Evolutionary conservation across 2,329 filamentous ascomycete species (phyloP), one percentile per base, ranked within the genome.

Genomic region (Macrophomina tecta): DNA sequence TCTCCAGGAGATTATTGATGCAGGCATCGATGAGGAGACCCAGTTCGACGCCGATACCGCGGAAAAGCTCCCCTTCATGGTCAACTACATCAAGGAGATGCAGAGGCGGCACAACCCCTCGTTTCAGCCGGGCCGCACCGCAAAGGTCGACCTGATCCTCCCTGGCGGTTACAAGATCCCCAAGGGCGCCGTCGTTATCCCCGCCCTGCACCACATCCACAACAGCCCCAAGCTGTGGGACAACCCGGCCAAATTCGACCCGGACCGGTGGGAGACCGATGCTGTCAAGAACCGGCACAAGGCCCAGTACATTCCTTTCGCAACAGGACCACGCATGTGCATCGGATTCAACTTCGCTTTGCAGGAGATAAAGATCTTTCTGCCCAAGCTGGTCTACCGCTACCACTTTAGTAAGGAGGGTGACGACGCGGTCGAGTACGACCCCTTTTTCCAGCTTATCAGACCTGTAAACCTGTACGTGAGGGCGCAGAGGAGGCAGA

Each of bases 291-390:
- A 81, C 69, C 73, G 82, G 30, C 71, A 72, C 53, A 81, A 81
- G 36, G 82, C 80, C 1, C 78, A 83, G 0, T 90, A 89, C 70
- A 78, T 85, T 3, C 88, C 88, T 0, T 90, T 90, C 69, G 87
- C 84, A 0, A 78, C 82, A 0, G 88, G 88, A 0, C 83, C 80
- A 0, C 79, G 88, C 1, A 83, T 83, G 77, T 90, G 88, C 68
- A 86, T 90, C 65, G 88, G 87, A 0, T 89, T 88, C 81, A 89
- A 88, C 75, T 88, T 89, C 73, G 87, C 87, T 0, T 77, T 89
- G 6, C 82, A 84, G 67, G 86, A 90, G 74, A 80, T 88, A 67
- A 89, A 89, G 78, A 80, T 88, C 4, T 83, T 87, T 70, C 46
- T 90, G 69, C 79, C 82, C 1, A 86, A 89, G 77, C 76, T 90